These are phyloP conservation scores for Lichtheimia ramosa DNA, from an alignment of 371 early-diverging fungal genomes.

Conservation along the genomic window DNA sequence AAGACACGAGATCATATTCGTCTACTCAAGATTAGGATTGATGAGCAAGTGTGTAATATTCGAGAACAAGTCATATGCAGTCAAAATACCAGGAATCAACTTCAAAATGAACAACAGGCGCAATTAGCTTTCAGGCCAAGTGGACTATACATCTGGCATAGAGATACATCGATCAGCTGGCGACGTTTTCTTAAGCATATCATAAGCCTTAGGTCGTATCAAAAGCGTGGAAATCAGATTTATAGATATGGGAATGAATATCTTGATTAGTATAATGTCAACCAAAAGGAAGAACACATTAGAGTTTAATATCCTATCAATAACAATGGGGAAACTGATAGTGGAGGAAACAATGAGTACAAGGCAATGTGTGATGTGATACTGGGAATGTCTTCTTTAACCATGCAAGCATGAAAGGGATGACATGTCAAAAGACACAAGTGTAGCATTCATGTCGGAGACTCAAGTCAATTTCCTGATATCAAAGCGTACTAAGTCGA, in stretches of 20 bases:
- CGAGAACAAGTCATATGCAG: background rate
- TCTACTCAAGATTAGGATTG: background rate
- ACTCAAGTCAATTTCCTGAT: too few species aligned
- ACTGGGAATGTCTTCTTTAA: too few species aligned
- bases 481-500: too few species aligned
- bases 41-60: background rate
- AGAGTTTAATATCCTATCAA: too few species aligned
- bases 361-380: too few species aligned
- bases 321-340: too few species aligned
- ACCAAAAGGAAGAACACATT: too few species aligned
- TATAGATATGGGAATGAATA: background rate
- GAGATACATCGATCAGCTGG: conserved; percentile 3
- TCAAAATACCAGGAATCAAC: background rate
- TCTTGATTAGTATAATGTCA: background rate
- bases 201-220: background rate
- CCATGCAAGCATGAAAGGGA: too few species aligned
- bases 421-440: too few species aligned
- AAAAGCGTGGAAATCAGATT: background rate
- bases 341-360: too few species aligned
- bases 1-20: background rate
- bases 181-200: background rate
- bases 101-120: background rate
- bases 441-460: too few species aligned
- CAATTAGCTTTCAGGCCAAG: background rate
- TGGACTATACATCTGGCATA: background rate